Conservation (phyloP, 83 land plant species). For the Picea mariana region DNA sequence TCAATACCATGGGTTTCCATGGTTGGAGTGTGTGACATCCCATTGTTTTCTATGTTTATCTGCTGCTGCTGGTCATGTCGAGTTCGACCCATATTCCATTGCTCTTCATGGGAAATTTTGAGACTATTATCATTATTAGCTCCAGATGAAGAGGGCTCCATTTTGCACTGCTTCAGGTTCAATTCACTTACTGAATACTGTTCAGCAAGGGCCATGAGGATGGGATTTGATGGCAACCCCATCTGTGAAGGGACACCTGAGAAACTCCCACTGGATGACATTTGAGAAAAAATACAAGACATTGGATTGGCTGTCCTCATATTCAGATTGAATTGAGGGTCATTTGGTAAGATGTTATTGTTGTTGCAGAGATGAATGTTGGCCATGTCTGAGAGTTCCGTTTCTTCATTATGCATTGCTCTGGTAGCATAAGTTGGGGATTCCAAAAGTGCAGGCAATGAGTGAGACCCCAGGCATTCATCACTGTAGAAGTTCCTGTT, state of each 20-base stretch:
- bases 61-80: background rate
- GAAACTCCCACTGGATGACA: background rate
- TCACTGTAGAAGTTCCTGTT: constrained; percentile 15
- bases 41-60: background rate
- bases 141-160: constrained; percentile 9
- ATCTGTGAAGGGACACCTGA: background rate
- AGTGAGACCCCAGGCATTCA: background rate
- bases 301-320: constrained; percentile 6
- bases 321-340: background rate
- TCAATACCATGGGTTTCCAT: background rate
- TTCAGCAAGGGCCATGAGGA: constrained; percentile 15
- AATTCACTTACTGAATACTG: background rate
- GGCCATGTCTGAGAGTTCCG: background rate
- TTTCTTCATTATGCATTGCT: background rate
- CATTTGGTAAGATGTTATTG: background rate
- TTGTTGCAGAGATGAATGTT: background rate
- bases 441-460: constrained; percentile 31
- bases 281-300: constrained; percentile 12
- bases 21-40: background rate
- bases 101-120: background rate
- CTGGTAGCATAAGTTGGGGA: constrained; percentile 16
- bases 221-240: constrained; percentile 13
- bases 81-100: background rate
- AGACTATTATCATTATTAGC: background rate
- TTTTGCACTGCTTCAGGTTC: constrained; percentile 9